phyloP scores from a whole-genome alignment of 768 basidiomycete species.

The Suillus sp. region DNA sequence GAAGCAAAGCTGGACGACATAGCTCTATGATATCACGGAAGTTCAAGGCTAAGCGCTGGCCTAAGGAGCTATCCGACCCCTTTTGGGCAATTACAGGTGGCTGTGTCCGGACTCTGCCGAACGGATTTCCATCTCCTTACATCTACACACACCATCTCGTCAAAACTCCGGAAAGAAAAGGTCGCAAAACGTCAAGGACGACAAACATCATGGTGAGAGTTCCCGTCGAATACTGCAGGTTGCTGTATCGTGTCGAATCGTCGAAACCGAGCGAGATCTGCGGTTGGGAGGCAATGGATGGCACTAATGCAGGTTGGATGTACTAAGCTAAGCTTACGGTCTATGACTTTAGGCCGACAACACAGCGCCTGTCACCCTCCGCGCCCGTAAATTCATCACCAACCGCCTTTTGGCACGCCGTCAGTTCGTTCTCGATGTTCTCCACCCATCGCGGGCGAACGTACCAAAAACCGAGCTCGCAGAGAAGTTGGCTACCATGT shows the following conservation, averaged over 20 bases:
- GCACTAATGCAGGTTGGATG: constrained; percentile 25
- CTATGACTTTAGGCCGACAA: constrained; percentile 60
- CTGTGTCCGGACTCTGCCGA: constrained; percentile 48
- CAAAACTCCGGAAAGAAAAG: constrained; percentile 34
- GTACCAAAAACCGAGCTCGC: constrained; percentile 90
- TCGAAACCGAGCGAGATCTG: constrained; percentile 16
- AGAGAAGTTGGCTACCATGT: constrained; percentile 88
- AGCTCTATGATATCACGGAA: constrained; percentile 28
- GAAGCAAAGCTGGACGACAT: constrained; percentile 44
- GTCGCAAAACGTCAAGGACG: constrained; percentile 20
- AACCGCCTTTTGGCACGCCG: constrained; percentile 96
- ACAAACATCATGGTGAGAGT: constrained; percentile 41
- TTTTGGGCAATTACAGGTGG: constrained; percentile 22
- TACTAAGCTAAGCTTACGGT: constrained; percentile 17
- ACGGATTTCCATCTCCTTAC: constrained; percentile 31
- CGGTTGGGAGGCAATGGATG: constrained; percentile 30
- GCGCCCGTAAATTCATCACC: constrained; percentile 99
- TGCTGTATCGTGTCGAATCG: not conserved
- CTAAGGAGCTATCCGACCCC: not conserved
- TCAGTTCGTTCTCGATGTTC: constrained; percentile 93
- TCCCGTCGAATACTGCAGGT: constrained; percentile 25
- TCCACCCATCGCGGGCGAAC: constrained; percentile 95
- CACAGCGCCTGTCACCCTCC: constrained; percentile 88
- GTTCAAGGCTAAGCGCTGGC: too few species aligned
- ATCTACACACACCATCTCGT: constrained; percentile 20